Percentiles rank a stretch among this genome's conserved stretches.
phyloP scores from a whole-genome alignment of 441 rosid species.

The Syzygium malaccense region DNA sequence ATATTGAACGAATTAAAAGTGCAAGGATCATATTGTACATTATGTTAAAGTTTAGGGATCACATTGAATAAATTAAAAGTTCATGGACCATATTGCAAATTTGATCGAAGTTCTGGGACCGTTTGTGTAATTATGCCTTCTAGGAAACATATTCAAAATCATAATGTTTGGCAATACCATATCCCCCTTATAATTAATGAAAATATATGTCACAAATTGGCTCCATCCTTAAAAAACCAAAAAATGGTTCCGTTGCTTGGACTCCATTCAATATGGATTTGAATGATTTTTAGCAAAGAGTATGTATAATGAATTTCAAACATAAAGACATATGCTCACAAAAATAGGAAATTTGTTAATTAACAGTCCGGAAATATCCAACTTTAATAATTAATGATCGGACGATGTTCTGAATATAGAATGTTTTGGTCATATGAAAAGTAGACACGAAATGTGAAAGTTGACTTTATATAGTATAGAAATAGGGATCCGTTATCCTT shows the following conservation, averaged over 20 bases:
- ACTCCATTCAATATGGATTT: background rate
- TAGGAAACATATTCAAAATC: background rate
- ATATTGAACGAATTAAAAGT: no score
- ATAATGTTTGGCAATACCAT: background rate
- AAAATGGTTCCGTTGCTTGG: background rate
- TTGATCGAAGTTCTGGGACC: fast-evolving
- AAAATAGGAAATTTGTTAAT: background rate
- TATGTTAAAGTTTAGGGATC: no score
- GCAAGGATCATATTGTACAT: no score
- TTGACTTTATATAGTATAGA: background rate
- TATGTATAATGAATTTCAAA: background rate
- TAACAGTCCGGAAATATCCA: fast-evolving
- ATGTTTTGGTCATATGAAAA: background rate
- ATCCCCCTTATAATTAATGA: background rate
- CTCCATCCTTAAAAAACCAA: background rate
- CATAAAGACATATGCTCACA: background rate
- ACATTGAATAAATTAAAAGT: no score
- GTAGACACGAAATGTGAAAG: background rate
- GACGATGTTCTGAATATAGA: background rate
- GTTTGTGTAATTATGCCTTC: no score
- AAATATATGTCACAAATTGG: background rate
- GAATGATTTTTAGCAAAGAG: background rate
- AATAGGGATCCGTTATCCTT: no score
- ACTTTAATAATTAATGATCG: background rate
- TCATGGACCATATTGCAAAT: no score